Evolutionary conservation across 2,329 filamentous ascomycete species (phyloP).

Genomic region (Xylaria sp.): DNA sequence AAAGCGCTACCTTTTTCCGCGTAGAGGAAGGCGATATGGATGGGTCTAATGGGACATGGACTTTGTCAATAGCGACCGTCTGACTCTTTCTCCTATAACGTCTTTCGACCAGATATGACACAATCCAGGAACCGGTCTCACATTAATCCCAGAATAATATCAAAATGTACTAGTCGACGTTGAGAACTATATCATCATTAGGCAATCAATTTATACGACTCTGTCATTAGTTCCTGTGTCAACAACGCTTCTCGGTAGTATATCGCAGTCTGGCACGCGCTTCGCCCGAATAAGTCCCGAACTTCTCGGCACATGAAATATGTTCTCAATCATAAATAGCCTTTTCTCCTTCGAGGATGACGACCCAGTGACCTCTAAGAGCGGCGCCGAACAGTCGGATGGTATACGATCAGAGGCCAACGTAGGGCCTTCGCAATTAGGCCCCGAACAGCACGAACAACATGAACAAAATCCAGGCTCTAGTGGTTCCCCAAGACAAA

Average conservation of each 20-base stretch:
- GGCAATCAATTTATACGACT: neutral
- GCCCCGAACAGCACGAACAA: too few relatives aligned
- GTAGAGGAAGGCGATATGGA: neutral
- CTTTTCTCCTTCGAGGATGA: too few relatives aligned
- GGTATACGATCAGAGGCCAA: neutral
- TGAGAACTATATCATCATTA: neutral
- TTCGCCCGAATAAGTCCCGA: neutral
- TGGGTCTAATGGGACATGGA: neutral
- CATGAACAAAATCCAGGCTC: too few relatives aligned
- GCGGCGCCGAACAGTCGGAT: neutral
- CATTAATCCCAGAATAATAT: neutral
- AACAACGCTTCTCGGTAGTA: neutral
- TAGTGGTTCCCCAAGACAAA: too few relatives aligned
- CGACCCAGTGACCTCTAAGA: neutral
- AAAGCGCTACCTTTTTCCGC: neutral
- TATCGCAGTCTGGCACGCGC: neutral
- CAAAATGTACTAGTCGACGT: neutral
- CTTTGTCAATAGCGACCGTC: neutral
- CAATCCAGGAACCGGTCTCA: neutral
- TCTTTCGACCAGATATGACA: neutral
- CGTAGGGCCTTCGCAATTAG: neutral
- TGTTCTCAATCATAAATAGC: too few relatives aligned
- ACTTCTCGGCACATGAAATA: neutral
- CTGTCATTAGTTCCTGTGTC: neutral
- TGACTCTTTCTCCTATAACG: neutral